phyloP scores from a whole-genome alignment of 169 alveolate genomes.

The Plasmodium inui region DNA sequence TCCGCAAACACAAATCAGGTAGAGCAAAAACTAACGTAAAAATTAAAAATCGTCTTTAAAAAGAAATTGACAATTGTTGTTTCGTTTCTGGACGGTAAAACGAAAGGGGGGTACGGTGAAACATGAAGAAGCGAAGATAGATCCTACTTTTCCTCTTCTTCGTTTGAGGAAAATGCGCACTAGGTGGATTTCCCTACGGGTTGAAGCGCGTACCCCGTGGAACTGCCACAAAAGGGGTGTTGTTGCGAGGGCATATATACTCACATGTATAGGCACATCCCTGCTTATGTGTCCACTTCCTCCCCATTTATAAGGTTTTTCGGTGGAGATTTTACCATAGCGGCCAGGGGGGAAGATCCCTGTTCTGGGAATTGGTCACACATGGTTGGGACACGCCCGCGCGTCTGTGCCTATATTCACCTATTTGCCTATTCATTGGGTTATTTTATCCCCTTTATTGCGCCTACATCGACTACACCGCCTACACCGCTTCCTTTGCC shows the following conservation, averaged over 20 bases:
- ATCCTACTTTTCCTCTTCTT: neutral
- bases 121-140: neutral
- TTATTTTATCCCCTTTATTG: neutral
- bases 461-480: no score
- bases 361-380: neutral
- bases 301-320: neutral
- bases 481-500: neutral
- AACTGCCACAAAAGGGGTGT: neutral
- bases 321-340: neutral
- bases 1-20: constrained; percentile 1
- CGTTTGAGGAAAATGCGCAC: neutral
- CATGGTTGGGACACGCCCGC: neutral
- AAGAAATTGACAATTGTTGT: constrained; percentile 5
- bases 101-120: neutral
- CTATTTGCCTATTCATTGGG: neutral
- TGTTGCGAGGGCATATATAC: neutral
- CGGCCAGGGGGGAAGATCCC: neutral
- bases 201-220: neutral
- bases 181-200: neutral
- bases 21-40: neutral
- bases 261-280: neutral
- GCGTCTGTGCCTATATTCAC: neutral
- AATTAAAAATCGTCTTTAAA: constrained; percentile 22
- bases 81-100: neutral
- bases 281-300: neutral